A percentile compares a stretch with the other conserved stretches of the same genome.
phyloP scores from a whole-genome alignment of 1,139 yeast genomes.

The Protomyces lactucae-debilis region DNA sequence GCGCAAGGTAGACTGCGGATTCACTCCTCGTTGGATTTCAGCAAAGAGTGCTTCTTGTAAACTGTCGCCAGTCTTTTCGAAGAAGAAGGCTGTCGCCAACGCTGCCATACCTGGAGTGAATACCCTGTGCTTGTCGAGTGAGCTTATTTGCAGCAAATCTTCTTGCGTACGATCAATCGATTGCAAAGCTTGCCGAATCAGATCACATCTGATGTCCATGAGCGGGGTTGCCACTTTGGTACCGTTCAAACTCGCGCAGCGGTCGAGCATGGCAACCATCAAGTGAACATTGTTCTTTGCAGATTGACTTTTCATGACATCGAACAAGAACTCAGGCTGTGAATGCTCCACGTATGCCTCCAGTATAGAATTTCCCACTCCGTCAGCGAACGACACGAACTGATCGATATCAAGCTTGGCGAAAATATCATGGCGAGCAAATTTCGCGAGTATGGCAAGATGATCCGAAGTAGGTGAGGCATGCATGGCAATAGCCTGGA shows the following conservation, averaged over 20 bases:
- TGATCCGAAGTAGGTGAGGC: no score
- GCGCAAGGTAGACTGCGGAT: background rate
- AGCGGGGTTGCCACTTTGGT: background rate
- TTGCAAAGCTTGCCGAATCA: background rate
- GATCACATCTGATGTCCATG: background rate
- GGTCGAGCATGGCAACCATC: background rate
- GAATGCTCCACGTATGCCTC: background rate
- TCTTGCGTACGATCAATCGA: background rate
- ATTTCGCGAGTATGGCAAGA: conserved; percentile 1
- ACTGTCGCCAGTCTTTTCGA: background rate
- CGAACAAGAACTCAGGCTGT: background rate
- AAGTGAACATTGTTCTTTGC: background rate
- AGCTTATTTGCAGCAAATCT: background rate
- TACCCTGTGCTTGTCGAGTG: background rate
- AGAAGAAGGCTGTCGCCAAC: background rate
- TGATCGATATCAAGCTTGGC: background rate
- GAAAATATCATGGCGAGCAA: conserved; percentile 2
- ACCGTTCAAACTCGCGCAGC: background rate
- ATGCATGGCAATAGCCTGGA: background rate
- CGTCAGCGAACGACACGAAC: background rate
- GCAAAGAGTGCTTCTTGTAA: background rate
- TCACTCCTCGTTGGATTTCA: background rate
- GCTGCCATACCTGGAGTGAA: background rate
- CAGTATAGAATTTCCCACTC: background rate
- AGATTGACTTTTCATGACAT: background rate